Conservation (phyloP, 2,329 filamentous ascomycete genomes). For the Hypomyces rosellus region DNA sequence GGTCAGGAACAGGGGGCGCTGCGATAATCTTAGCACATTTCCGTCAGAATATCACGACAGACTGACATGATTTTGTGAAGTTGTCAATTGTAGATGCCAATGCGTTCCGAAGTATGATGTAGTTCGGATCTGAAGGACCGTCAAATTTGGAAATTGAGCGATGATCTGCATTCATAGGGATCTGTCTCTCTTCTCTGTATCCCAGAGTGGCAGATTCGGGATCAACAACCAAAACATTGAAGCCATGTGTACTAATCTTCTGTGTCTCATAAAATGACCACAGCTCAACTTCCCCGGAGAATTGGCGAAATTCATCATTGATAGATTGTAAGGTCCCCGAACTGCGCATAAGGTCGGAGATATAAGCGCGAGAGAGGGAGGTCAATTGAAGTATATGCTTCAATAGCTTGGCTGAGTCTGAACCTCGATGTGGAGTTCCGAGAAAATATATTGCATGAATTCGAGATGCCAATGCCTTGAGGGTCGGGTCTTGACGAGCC, state of each 20-base stretch:
- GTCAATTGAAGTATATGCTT: neutral
- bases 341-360: constrained; percentile 1
- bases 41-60: no score
- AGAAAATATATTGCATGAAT: constrained; percentile 8
- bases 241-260: neutral
- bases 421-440: constrained; percentile 8
- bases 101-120: no score
- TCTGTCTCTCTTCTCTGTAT: no score
- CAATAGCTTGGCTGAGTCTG: neutral
- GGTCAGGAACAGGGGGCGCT: no score
- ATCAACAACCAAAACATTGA: constrained; percentile 3
- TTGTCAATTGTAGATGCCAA: no score
- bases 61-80: no score
- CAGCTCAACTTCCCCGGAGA: constrained; percentile 1
- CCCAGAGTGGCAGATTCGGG: no score
- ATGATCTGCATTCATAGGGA: no score
- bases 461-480: neutral
- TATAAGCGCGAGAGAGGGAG: constrained; percentile 6
- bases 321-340: constrained; percentile 1
- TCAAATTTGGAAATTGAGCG: no score
- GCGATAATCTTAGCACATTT: no score
- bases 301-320: constrained; percentile 6
- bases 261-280: constrained; percentile 10
- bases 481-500: neutral
- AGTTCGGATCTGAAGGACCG: no score